phyloP scores from a whole-genome alignment of 345 rosid genomes.

The Linum usitatissimum region DNA sequence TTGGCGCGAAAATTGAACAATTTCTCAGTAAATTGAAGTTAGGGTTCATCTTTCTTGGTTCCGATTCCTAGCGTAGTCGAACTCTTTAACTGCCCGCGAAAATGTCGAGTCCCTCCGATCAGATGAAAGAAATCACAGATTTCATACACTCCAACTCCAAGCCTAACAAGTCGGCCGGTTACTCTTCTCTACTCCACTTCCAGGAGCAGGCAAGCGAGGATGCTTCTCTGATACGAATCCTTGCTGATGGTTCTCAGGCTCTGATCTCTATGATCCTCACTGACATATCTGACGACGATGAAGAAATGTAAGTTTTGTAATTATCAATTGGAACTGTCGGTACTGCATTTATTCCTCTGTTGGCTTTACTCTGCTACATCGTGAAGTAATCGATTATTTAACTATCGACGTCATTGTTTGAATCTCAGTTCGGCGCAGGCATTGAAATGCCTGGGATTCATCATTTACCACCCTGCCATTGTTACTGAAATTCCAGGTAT shows the following conservation, averaged over 20 bases:
- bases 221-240: constrained; percentile 21
- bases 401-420: background rate
- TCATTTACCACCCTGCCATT: constrained; percentile 38
- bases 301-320: constrained; percentile 46
- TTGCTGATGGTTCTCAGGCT: constrained; percentile 19
- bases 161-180: constrained; percentile 28
- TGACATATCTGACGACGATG: constrained; percentile 28
- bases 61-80: background rate
- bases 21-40: no score
- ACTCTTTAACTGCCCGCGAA: background rate
- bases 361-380: background rate
- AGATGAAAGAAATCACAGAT: constrained; percentile 28
- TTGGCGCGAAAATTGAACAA: no score
- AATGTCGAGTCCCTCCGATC: constrained; percentile 23
- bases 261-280: constrained; percentile 16
- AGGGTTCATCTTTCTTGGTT: no score
- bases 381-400: background rate
- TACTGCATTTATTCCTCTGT: no score
- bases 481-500: constrained; percentile 32
- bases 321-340: no score
- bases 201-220: constrained; percentile 28
- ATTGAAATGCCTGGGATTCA: constrained; percentile 50
- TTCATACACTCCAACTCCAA: constrained; percentile 23
- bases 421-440: constrained; percentile 42
- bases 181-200: constrained; percentile 28